Evolutionary conservation across 768 basidiomycete species (phyloP).

Genomic region (Agaricus subrufescens): DNA sequence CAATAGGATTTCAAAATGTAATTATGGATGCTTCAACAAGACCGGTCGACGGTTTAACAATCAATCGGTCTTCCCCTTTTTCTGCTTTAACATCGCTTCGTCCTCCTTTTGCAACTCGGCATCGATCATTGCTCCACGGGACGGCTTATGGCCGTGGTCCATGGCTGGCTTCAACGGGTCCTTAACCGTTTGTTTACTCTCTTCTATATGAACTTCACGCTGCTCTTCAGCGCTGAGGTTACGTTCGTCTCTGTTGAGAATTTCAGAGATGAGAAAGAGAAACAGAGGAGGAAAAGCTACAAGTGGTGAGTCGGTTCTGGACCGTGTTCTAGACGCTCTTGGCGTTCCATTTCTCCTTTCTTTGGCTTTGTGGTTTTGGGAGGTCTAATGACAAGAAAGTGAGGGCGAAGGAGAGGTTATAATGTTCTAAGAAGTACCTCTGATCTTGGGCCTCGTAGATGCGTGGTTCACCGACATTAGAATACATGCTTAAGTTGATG

Average conservation of each 20-base stretch:
- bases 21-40: background rate
- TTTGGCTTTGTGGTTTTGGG: conserved; percentile 9
- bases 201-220: conserved; percentile 24
- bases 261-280: background rate
- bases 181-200: conserved; percentile 27
- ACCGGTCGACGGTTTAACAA: too few relatives aligned
- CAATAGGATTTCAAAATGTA: too few relatives aligned
- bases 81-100: conserved; percentile 38
- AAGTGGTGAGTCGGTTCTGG: conserved; percentile 26
- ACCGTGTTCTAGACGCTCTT: conserved; percentile 25
- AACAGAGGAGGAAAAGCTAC: conserved; percentile 29
- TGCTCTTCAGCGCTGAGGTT: conserved; percentile 28
- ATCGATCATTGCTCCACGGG: conserved; percentile 54
- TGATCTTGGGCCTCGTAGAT: conserved; percentile 45
- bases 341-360: conserved; percentile 12
- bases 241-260: conserved; percentile 36
- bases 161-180: conserved; percentile 47
- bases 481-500: conserved; percentile 31
- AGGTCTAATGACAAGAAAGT: background rate
- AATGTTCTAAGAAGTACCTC: conserved; percentile 25
- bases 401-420: background rate
- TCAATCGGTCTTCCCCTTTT: conserved; percentile 19
- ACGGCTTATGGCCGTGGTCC: conserved; percentile 55
- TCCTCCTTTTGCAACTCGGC: conserved; percentile 51
- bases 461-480: conserved; percentile 45